Percentiles rank a stretch among this genome's conserved stretches.
Conservation (phyloP, 2,329 filamentous ascomycete species). For the Nemania sp. region DNA sequence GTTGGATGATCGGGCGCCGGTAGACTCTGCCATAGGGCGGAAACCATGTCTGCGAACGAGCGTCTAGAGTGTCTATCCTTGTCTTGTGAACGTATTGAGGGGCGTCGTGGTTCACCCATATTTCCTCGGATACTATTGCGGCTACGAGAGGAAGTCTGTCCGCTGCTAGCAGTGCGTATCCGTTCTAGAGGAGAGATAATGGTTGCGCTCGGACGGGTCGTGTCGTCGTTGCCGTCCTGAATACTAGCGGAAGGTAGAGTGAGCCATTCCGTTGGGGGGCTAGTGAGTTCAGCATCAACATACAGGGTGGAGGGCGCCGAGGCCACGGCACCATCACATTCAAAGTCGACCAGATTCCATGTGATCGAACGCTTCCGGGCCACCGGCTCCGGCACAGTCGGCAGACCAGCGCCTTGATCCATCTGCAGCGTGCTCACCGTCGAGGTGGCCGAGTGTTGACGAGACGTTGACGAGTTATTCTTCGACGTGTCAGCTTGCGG, state of each 20-base stretch:
- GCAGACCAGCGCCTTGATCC: conserved; percentile 22
- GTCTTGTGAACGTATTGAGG: background rate
- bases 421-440: conserved; percentile 36
- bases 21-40: conserved; percentile 19
- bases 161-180: background rate
- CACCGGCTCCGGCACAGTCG: conserved; percentile 13
- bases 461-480: conserved; percentile 21
- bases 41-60: conserved; percentile 27
- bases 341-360: conserved; percentile 36
- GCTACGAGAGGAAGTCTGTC: background rate
- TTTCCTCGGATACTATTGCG: background rate
- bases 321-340: conserved; percentile 17
- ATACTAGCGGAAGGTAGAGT: background rate
- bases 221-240: background rate
- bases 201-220: background rate
- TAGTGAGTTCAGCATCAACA: conserved; percentile 6
- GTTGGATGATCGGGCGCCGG: background rate
- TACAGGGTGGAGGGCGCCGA: conserved; percentile 5
- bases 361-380: conserved; percentile 26
- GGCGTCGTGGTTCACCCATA: conserved; percentile 1
- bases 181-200: conserved; percentile 14
- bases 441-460: conserved; percentile 36
- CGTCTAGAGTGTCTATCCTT: background rate
- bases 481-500: conserved; percentile 21
- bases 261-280: conserved; percentile 20